Conservation (phyloP, 2,329 filamentous ascomycete genomes). For the Claviceps arundinis region DNA sequence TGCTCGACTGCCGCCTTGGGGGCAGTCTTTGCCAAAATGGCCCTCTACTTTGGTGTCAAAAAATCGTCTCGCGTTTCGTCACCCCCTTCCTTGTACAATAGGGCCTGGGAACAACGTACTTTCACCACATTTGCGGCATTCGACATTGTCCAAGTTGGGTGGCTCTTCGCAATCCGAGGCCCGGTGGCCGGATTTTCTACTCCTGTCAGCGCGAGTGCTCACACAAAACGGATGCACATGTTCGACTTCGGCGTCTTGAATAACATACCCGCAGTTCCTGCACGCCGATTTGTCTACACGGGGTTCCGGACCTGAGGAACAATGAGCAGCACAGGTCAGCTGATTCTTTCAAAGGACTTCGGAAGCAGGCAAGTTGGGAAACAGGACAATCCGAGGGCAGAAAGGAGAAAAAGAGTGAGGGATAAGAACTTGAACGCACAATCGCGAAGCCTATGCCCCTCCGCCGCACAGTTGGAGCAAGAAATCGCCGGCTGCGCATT, state of each 20-base stretch:
- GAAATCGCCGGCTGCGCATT: constrained; percentile 32
- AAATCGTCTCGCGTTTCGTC: not conserved
- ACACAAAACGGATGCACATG: not conserved
- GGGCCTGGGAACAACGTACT: constrained; percentile 27
- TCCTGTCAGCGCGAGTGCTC: constrained; percentile 1
- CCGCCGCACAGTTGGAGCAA: constrained; percentile 51
- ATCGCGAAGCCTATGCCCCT: constrained; percentile 55
- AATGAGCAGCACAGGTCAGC: constrained; percentile 3
- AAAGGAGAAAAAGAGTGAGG: not conserved
- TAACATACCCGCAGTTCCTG: constrained; percentile 48
- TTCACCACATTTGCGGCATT: constrained; percentile 52
- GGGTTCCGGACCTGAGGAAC: constrained; percentile 36
- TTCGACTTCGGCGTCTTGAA: not conserved
- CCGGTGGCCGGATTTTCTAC: constrained; percentile 36
- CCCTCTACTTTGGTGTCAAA: constrained; percentile 28
- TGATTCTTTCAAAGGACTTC: not conserved
- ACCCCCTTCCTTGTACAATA: not conserved
- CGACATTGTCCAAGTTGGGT: constrained; percentile 46
- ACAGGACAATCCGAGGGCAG: too few relatives aligned
- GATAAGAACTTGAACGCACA: constrained; percentile 32
- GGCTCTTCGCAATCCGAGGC: constrained; percentile 41
- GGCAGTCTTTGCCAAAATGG: constrained; percentile 51
- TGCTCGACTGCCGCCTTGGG: constrained; percentile 40
- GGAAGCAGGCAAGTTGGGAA: too few relatives aligned
- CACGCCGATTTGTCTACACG: constrained; percentile 53